phyloP scores from a whole-genome alignment of 768 basidiomycete genomes.

The Hysterangium stoloniferum region DNA sequence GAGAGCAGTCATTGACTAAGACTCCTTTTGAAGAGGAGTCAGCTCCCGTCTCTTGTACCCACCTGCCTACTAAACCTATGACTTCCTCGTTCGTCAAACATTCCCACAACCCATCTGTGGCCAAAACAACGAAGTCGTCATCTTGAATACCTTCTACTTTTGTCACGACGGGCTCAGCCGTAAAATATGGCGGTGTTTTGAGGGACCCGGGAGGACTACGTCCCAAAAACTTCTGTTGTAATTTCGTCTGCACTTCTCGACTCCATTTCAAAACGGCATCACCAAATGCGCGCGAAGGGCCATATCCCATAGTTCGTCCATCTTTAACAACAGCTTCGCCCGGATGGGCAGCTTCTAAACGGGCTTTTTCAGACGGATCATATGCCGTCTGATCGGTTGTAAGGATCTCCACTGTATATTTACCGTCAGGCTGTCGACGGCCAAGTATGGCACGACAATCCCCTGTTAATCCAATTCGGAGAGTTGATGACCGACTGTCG shows the following conservation, averaged over 20 bases:
- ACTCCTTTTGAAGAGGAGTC: too few species aligned
- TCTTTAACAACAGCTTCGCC: slow-evolving; percentile 26
- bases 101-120: slow-evolving; percentile 47
- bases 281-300: slow-evolving; percentile 36
- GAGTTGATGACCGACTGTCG: slow-evolving; percentile 29
- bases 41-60: slow-evolving; percentile 20
- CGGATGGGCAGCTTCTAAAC: slow-evolving; percentile 26
- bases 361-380: slow-evolving; percentile 27
- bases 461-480: slow-evolving; percentile 38
- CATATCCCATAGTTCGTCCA: slow-evolving; percentile 33
- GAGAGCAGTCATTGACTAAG: too few species aligned
- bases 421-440: slow-evolving; percentile 25
- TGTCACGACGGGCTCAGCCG: slow-evolving; percentile 45
- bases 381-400: slow-evolving; percentile 31
- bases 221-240: slow-evolving; percentile 28
- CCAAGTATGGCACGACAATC: slow-evolving; percentile 45
- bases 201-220: slow-evolving; percentile 22
- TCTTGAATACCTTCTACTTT: slow-evolving; percentile 30
- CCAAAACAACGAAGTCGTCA: slow-evolving; percentile 48
- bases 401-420: slow-evolving; percentile 35
- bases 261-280: slow-evolving; percentile 38
- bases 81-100: slow-evolving; percentile 46
- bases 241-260: slow-evolving; percentile 27
- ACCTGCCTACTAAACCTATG: slow-evolving; percentile 44
- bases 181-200: slow-evolving; percentile 44